phyloP scores from a whole-genome alignment of 345 rosid genomes.

The Combretum micranthum region DNA sequence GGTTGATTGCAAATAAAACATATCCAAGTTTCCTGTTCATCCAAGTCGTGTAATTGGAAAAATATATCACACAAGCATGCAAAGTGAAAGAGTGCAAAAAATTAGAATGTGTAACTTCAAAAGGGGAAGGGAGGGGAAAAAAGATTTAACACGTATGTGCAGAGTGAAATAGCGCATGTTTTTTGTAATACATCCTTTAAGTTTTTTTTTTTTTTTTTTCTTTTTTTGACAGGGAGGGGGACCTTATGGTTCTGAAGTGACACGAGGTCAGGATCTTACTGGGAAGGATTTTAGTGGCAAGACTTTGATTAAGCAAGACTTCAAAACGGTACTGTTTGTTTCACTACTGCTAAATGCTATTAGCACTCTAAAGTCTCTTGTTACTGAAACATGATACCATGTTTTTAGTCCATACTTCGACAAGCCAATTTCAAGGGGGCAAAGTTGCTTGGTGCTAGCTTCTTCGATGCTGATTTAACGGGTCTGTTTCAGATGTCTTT shows the following conservation, averaged over 20 bases:
- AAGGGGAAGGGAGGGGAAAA: too few relatives aligned
- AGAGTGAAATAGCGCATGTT: not conserved
- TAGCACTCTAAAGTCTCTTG: not conserved
- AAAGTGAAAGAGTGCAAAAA: not conserved
- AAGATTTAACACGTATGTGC: too few relatives aligned
- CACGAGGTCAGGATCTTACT: slow-evolving; percentile 86
- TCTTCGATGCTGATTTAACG: slow-evolving; percentile 94
- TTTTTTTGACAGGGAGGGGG: slow-evolving; percentile 68
- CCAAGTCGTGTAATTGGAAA: too few relatives aligned
- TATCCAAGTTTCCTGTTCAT: too few relatives aligned
- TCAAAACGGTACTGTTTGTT: slow-evolving; percentile 58
- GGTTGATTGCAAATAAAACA: too few relatives aligned
- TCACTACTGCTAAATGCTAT: too few relatives aligned
- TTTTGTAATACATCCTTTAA: not conserved
- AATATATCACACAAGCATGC: not conserved
- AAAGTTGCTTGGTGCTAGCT: slow-evolving; percentile 88
- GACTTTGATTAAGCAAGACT: slow-evolving; percentile 79
- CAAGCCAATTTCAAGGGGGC: slow-evolving; percentile 92
- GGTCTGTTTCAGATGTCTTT: slow-evolving; percentile 24
- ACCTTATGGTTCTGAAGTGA: slow-evolving; percentile 83
- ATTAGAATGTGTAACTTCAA: too few relatives aligned
- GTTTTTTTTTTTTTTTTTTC: not conserved
- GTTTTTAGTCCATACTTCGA: slow-evolving; percentile 66
- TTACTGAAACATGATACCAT: too few relatives aligned
- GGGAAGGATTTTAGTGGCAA: slow-evolving; percentile 86